Percentiles rank a stretch among this genome's conserved stretches.
These are phyloP conservation scores for Rhipidocladum racemiflorum DNA, from an alignment of 176 grass and related monocot species.

Conservation along the genomic window DNA sequence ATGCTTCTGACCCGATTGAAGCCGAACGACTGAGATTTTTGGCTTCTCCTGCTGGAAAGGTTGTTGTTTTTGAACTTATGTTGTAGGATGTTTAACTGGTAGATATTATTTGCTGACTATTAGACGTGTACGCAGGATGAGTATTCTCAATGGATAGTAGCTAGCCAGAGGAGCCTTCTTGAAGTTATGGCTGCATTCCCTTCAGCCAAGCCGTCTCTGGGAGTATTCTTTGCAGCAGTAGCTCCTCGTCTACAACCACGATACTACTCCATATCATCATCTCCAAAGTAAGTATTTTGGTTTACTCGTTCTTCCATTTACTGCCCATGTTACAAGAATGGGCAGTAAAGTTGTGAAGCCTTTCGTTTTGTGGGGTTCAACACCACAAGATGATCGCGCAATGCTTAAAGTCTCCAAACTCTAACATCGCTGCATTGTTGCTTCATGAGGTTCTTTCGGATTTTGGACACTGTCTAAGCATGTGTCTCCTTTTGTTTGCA, in stretches of 20 bases:
- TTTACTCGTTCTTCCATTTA: neutral
- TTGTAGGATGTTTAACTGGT: neutral
- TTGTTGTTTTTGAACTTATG: constrained; percentile 24
- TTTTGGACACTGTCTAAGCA: neutral
- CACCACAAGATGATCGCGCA: neutral
- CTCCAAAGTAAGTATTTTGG: constrained; percentile 55
- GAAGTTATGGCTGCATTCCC: constrained; percentile 87
- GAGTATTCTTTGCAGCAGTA: constrained; percentile 82
- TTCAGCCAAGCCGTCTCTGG: constrained; percentile 76
- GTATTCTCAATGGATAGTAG: constrained; percentile 85
- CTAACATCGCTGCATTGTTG: neutral
- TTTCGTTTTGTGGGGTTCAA: neutral
- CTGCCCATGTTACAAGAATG: neutral
- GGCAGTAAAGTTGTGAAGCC: neutral
- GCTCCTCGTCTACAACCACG: constrained; percentile 80
- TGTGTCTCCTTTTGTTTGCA: neutral
- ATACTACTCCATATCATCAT: constrained; percentile 93
- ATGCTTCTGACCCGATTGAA: constrained; percentile 67
- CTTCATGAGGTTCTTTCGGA: neutral
- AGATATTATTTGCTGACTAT: constrained; percentile 4
- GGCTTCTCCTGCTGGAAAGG: constrained; percentile 95
- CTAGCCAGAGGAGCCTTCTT: constrained; percentile 83
- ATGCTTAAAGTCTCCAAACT: neutral
- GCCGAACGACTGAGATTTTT: constrained; percentile 68
- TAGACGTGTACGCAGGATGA: constrained; percentile 54